phyloP scores from a whole-genome alignment of 1,139 yeast species.

The Debaryomyces psychrophilus region DNA sequence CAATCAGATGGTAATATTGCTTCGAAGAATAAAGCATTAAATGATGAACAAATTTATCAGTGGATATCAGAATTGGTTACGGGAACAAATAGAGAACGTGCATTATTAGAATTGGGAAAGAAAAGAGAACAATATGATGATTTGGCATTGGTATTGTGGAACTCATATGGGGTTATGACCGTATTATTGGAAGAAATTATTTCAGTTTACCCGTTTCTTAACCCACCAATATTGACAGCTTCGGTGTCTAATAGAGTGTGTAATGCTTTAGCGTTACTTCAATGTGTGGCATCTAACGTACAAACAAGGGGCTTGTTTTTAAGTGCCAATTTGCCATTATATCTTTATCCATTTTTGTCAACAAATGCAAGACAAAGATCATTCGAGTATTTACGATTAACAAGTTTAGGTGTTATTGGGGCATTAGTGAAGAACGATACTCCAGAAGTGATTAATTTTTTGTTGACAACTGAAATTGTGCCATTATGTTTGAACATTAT shows the following conservation, averaged over 20 bases:
- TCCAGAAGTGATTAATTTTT: constrained; percentile 88
- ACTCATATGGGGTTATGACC: constrained; percentile 95
- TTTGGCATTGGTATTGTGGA: constrained; percentile 90
- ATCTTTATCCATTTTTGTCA: constrained; percentile 88
- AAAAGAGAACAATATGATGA: constrained; percentile 95
- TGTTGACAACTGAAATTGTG: constrained; percentile 90
- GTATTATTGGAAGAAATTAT: constrained; percentile 87
- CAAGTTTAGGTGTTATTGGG: constrained; percentile 95
- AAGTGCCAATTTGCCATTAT: constrained; percentile 89
- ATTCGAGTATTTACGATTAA: constrained; percentile 88
- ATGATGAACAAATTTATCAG: constrained; percentile 83
- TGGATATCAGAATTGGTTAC: constrained; percentile 90
- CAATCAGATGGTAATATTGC: constrained; percentile 10
- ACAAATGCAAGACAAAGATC: constrained; percentile 91
- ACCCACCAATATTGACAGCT: constrained; percentile 85
- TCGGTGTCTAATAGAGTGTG: constrained; percentile 93
- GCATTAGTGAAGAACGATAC: constrained; percentile 96
- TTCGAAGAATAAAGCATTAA: constrained; percentile 56
- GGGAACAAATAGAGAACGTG: constrained; percentile 91
- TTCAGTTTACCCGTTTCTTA: constrained; percentile 83
- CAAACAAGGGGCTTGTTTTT: constrained; percentile 85
- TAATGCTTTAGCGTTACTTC: constrained; percentile 90
- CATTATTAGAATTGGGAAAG: constrained; percentile 86
- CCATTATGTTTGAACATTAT: constrained; percentile 92
- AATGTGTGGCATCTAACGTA: constrained; percentile 94